Evolutionary conservation across 306 rosid species (phyloP).

Genomic region (Pyrus betulifolia): DNA sequence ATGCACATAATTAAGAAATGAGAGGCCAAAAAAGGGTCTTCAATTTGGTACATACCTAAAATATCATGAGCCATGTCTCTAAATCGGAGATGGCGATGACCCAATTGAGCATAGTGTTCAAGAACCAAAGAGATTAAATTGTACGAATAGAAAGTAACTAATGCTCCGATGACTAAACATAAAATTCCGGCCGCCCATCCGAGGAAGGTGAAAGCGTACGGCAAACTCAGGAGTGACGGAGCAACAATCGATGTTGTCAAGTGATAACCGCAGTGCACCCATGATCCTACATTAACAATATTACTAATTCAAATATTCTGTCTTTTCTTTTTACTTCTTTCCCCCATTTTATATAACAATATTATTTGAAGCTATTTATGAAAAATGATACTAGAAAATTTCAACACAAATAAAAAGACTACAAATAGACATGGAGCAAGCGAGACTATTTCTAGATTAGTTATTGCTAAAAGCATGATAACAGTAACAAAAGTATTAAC

Average conservation of each 20-base stretch:
- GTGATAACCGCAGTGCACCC: slow-evolving; percentile 85
- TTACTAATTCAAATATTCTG: neutral
- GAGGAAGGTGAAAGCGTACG: slow-evolving; percentile 61
- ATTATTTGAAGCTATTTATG: too few species aligned
- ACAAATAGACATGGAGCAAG: too few species aligned
- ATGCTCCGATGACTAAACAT: slow-evolving; percentile 47
- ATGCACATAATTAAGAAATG: too few species aligned
- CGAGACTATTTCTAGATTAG: too few species aligned
- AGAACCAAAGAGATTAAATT: slow-evolving; percentile 64
- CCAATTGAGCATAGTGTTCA: slow-evolving; percentile 63
- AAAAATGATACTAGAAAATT: too few species aligned
- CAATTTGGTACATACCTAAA: slow-evolving; percentile 36
- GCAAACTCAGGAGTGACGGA: slow-evolving; percentile 69
- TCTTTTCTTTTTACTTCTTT: too few species aligned
- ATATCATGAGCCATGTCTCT: slow-evolving; percentile 74
- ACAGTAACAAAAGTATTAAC: too few species aligned
- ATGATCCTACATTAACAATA: slow-evolving; percentile 43
- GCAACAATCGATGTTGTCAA: slow-evolving; percentile 83
- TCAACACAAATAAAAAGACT: too few species aligned
- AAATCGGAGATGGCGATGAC: slow-evolving; percentile 74
- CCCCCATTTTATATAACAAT: too few species aligned
- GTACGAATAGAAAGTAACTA: slow-evolving; percentile 80
- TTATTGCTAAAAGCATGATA: too few species aligned
- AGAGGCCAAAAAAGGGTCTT: too few species aligned
- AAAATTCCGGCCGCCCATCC: slow-evolving; percentile 73